Evolutionary conservation across 257 asterid species (phyloP).

Genomic region (Oldenlandia corymbosa): DNA sequence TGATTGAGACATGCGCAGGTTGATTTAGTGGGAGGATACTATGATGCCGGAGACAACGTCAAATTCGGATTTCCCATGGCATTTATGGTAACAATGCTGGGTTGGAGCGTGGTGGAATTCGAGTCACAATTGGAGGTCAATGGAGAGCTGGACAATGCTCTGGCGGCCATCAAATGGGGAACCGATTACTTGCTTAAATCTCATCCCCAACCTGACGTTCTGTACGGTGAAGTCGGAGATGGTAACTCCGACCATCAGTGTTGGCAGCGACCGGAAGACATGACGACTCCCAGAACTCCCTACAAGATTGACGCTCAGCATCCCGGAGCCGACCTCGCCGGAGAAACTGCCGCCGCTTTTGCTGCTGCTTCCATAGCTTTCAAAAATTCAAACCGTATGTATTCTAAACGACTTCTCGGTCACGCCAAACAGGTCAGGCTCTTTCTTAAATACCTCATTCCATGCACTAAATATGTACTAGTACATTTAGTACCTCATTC

Average conservation of each 20-base stretch:
- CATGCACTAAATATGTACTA: no score
- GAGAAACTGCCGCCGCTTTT: conserved; percentile 58
- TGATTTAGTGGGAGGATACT: conserved; percentile 65
- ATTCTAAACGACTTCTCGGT: conserved; percentile 33
- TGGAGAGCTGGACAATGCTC: conserved; percentile 31
- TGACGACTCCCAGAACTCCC: conserved; percentile 44
- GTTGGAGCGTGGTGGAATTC: conserved; percentile 57
- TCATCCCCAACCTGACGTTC: conserved; percentile 41
- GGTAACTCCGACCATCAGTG: conserved; percentile 54
- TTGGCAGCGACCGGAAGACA: conserved; percentile 74
- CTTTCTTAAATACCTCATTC: neutral
- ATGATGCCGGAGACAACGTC: conserved; percentile 71
- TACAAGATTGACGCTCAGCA: conserved; percentile 36
- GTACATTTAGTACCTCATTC: neutral
- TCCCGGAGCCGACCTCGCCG: conserved; percentile 73
- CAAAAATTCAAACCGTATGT: neutral
- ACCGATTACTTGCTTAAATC: conserved; percentile 65
- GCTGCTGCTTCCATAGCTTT: conserved; percentile 59
- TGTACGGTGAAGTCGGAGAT: conserved; percentile 66
- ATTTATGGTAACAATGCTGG: conserved; percentile 47
- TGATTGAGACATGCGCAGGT: conserved; percentile 19
- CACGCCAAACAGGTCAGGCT: conserved; percentile 49
- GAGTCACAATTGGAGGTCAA: conserved; percentile 22
- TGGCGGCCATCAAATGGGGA: conserved; percentile 54
- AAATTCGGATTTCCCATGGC: conserved; percentile 82